phyloP scores from a whole-genome alignment of 2,329 filamentous ascomycete genomes.

The Neocucurbitaria cava region DNA sequence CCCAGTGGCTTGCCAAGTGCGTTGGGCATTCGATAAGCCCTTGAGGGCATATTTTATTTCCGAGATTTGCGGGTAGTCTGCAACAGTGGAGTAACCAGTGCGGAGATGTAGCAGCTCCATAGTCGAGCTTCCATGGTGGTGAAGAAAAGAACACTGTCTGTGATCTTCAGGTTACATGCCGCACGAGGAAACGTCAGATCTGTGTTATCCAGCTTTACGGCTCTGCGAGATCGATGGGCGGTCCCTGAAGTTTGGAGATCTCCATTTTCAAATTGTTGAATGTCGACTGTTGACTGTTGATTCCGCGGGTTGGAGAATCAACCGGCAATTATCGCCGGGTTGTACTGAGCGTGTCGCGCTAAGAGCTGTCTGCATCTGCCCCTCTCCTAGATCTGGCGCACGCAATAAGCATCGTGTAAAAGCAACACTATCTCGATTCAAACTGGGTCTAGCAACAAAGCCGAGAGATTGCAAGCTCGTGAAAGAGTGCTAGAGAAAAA shows the following conservation, averaged over 20 bases:
- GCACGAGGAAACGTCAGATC: constrained; percentile 21
- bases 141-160: constrained; percentile 18
- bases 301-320: constrained; percentile 1
- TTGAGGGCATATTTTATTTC: constrained; percentile 23
- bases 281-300: constrained; percentile 1
- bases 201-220: constrained; percentile 29
- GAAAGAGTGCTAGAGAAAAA: constrained; percentile 11
- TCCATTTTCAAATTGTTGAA: constrained; percentile 6
- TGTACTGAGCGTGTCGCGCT: not conserved
- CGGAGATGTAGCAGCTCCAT: constrained; percentile 15
- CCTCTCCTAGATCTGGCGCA: constrained; percentile 1
- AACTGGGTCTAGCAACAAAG: constrained; percentile 6
- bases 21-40: constrained; percentile 17
- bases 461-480: constrained; percentile 5
- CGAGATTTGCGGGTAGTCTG: constrained; percentile 10
- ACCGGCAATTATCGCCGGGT: constrained; percentile 11
- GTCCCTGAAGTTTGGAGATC: constrained; percentile 9
- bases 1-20: constrained; percentile 18
- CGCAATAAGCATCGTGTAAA: not conserved
- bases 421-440: not conserved
- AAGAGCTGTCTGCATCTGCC: not conserved
- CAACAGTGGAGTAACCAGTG: constrained; percentile 5
- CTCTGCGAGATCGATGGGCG: constrained; percentile 20
- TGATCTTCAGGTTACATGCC: constrained; percentile 32
- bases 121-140: constrained; percentile 10